Conservation (phyloP, 257 asterid genomes). For the Plantago major region DNA sequence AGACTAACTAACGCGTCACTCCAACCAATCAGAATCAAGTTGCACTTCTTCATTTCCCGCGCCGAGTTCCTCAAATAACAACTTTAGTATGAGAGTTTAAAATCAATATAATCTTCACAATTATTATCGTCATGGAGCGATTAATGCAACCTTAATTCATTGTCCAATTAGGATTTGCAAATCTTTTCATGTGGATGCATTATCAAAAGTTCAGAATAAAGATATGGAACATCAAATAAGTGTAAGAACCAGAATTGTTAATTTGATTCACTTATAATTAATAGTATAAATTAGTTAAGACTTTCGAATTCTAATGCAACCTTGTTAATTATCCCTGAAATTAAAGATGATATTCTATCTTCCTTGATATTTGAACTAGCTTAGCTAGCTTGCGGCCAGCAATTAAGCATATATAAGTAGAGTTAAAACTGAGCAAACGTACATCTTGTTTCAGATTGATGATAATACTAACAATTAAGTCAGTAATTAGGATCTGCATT, state of each 20-base stretch:
- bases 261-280: neutral
- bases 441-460: too few species aligned
- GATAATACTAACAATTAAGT: too few species aligned
- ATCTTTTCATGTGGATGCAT: slow-evolving; percentile 1
- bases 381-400: neutral
- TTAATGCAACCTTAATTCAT: neutral
- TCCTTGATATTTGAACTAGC: neutral
- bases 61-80: too few species aligned
- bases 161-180: neutral
- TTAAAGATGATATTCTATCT: neutral
- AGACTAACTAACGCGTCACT: too few species aligned
- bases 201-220: too few species aligned
- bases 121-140: too few species aligned
- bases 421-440: neutral
- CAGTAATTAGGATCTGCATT: too few species aligned
- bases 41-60: too few species aligned
- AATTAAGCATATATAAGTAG: neutral
- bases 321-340: neutral
- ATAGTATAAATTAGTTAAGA: neutral
- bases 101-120: too few species aligned
- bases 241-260: neutral
- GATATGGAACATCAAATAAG: neutral
- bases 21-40: too few species aligned
- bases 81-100: too few species aligned
- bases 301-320: neutral